Evolutionary conservation across 2,329 filamentous ascomycete genomes (phyloP), one percentile per base, ranked within the genome.

Genomic region (Blastomyces emzantsi): DNA sequence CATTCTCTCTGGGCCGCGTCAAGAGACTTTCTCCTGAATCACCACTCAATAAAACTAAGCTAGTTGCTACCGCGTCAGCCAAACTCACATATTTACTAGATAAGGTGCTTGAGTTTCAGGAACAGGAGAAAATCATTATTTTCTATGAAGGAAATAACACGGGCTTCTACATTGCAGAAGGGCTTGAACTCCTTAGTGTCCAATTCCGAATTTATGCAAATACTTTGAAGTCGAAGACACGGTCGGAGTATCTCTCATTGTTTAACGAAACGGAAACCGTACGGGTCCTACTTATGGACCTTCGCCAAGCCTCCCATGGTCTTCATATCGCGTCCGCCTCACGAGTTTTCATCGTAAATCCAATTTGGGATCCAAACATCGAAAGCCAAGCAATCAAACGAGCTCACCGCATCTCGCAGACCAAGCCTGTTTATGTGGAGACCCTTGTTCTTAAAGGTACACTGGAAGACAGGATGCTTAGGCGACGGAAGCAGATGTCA

Each of bases 341-440:
- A 4, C 81, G 93, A 1, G 87, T 97, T 11, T 95, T 92, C 75
- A 97, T 97, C 66, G 83, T 96, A 63, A 93, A 89, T 67, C 92
- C 93, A 0, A 90, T 96, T 15, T 88, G 94, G 73, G 89, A 92
- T 61, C 91, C 91, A 0, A 80, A 90, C 67, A 83, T 96, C 0
- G 90, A 96, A 73, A 91, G 90, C 1, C 93, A 97, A 74, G 93
- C 93, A 0, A 90, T 97, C 66, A 96, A 95, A 65, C 87, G 93
- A 71, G 91, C 90, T 0, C 89, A 95, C 68, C 84, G 93, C 15
- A 95, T 97, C 69, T 92, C 91, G 13, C 92, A 97, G 73, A 86
- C 78, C 0, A 87, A 84, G 65, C 84, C 86, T 0, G 92, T 97
- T 0, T 85, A 85, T 9, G 92, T 96, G 0, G 91, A 97, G 76